Evolutionary conservation across 1,139 yeast genomes (phyloP).

Genomic region (Diutina catenulata): DNA sequence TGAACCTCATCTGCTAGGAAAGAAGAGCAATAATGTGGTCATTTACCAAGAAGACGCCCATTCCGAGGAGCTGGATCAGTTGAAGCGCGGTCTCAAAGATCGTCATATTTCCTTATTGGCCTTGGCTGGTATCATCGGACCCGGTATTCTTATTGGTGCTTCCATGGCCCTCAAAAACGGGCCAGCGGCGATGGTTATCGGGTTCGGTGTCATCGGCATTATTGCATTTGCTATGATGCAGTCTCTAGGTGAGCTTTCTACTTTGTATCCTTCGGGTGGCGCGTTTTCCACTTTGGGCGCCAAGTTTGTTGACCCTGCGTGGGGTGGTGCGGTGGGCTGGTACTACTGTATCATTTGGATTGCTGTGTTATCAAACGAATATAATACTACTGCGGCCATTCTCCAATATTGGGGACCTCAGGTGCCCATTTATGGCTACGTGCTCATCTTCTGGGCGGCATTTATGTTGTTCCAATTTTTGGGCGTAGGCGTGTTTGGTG

Average conservation of each 20-base stretch:
- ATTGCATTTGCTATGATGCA: conserved; percentile 48
- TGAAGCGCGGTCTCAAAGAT: conserved; percentile 27
- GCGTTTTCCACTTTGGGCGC: conserved; percentile 44
- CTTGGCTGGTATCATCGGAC: conserved; percentile 45
- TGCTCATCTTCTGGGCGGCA: conserved; percentile 42
- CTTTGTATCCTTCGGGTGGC: conserved; percentile 40
- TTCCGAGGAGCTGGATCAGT: conserved; percentile 10
- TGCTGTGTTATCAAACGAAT: conserved; percentile 49
- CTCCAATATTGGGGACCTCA: conserved; percentile 49
- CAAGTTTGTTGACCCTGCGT: conserved; percentile 43
- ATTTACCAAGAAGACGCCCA: conserved; percentile 5
- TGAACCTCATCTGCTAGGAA: too few relatives aligned
- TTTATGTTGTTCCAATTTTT: conserved; percentile 43
- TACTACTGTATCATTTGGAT: conserved; percentile 52
- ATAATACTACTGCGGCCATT: conserved; percentile 42
- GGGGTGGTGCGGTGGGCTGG: conserved; percentile 54
- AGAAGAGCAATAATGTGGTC: too few relatives aligned
- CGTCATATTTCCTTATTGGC: conserved; percentile 36
- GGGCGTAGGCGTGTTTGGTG: conserved; percentile 55
- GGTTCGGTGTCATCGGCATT: conserved; percentile 41
- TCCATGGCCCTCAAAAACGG: conserved; percentile 34
- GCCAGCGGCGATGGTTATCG: conserved; percentile 32
- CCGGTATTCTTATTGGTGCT: conserved; percentile 40
- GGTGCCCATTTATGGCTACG: conserved; percentile 48
- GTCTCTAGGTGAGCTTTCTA: conserved; percentile 44